A percentile compares a stretch with the other conserved stretches of the same genome.
These are phyloP conservation scores for Sporothrix luriei DNA, from an alignment of 2,329 filamentous ascomycete genomes.

Conservation along the genomic window DNA sequence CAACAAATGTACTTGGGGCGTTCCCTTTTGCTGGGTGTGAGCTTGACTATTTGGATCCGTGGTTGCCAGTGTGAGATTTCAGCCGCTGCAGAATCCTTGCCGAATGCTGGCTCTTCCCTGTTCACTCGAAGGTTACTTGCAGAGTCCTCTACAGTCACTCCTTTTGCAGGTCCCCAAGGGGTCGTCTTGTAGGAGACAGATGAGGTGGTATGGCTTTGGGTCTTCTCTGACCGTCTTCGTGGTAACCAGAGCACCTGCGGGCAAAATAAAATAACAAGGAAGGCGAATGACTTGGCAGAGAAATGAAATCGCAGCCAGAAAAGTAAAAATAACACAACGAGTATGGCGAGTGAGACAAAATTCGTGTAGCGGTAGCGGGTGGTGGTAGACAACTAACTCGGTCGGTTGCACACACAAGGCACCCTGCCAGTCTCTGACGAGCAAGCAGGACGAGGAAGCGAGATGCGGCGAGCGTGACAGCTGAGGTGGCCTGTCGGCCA, in stretches of 20 bases:
- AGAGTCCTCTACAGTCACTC: slow-evolving; percentile 3
- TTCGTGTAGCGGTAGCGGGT: slow-evolving; percentile 30
- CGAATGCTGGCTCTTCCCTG: neutral
- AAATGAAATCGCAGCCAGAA: slow-evolving; percentile 14
- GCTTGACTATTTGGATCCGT: slow-evolving; percentile 4
- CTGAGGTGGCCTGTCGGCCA: slow-evolving; percentile 23
- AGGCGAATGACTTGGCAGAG: neutral
- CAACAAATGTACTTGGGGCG: slow-evolving; percentile 8
- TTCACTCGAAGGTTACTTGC: slow-evolving; percentile 14
- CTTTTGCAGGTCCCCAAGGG: slow-evolving; percentile 15
- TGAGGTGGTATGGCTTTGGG: neutral
- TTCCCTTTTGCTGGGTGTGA: neutral
- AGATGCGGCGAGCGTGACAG: slow-evolving; percentile 32
- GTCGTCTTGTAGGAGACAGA: neutral
- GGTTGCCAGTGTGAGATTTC: neutral
- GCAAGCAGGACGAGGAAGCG: slow-evolving; percentile 31
- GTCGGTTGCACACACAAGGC: slow-evolving; percentile 32
- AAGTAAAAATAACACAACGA: slow-evolving; percentile 20
- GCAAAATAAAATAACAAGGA: slow-evolving; percentile 3
- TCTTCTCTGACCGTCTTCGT: neutral
- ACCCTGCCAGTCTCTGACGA: slow-evolving; percentile 28
- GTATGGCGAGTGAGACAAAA: slow-evolving; percentile 27
- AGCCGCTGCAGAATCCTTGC: neutral
- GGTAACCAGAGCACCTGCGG: slow-evolving; percentile 7
- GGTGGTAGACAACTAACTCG: slow-evolving; percentile 27